These are phyloP conservation scores for Papiliotrema terrestris DNA, from an alignment of 1,284 basidiomycete genomes.

Conservation along the genomic window DNA sequence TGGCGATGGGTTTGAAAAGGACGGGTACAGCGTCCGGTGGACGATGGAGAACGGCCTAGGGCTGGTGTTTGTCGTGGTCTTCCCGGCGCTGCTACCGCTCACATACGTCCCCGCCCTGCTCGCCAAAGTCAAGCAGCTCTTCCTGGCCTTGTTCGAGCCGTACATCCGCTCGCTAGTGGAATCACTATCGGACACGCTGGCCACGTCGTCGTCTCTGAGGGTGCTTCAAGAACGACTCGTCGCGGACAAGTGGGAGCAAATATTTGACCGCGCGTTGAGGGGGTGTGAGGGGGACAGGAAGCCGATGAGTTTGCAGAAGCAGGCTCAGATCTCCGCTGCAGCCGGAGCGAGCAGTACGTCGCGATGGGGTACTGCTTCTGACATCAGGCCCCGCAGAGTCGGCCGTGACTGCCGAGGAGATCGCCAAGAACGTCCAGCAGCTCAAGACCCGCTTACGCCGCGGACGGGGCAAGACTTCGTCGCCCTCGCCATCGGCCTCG, in stretches of 20 bases:
- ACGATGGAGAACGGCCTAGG: conserved; percentile 88
- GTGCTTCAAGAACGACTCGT: conserved; percentile 32
- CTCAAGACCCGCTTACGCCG: conserved; percentile 69
- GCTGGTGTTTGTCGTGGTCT: conserved; percentile 92
- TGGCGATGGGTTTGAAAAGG: conserved; percentile 80
- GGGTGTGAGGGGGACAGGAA: conserved; percentile 21
- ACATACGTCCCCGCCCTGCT: conserved; percentile 90
- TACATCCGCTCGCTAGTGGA: conserved; percentile 76
- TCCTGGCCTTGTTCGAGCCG: conserved; percentile 78
- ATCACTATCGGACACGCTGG: conserved; percentile 53
- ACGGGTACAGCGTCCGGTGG: conserved; percentile 89
- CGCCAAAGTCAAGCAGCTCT: conserved; percentile 71
- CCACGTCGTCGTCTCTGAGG: conserved; percentile 16
- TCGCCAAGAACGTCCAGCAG: conserved; percentile 86
- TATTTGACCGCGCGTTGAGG: conserved; percentile 45
- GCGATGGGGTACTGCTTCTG: not conserved
- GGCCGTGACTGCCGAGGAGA: conserved; percentile 64
- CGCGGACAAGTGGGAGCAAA: conserved; percentile 40
- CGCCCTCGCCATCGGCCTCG: conserved; percentile 20
- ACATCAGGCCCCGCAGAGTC: not conserved
- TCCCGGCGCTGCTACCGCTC: conserved; percentile 92
- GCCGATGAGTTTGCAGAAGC: conserved; percentile 12
- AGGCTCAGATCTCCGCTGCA: conserved; percentile 27
- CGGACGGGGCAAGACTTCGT: conserved; percentile 48
- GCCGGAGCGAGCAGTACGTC: conserved; percentile 24